Evolutionary conservation across 2,329 filamentous ascomycete species (phyloP).

Genomic region (Alternaria tenuissima): DNA sequence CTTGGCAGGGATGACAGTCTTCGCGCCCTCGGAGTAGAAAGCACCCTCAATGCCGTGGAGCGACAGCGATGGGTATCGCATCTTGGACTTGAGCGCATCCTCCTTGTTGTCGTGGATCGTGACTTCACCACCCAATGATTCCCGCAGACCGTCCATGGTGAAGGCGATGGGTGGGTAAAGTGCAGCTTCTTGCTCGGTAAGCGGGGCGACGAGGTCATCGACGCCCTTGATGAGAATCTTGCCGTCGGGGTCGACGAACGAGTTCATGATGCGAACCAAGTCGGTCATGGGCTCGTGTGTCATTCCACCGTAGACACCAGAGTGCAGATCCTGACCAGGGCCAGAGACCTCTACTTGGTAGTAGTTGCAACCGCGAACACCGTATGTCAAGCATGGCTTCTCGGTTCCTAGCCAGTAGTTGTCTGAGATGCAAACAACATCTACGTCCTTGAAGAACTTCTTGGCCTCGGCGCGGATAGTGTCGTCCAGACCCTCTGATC

Average conservation of each 20-base stretch:
- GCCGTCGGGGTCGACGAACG: slow-evolving; percentile 86
- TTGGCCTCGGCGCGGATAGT: slow-evolving; percentile 91
- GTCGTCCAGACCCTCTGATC: slow-evolving; percentile 94
- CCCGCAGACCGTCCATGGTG: slow-evolving; percentile 94
- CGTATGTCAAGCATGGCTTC: slow-evolving; percentile 97
- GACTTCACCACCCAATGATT: slow-evolving; percentile 88
- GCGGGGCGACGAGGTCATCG: slow-evolving; percentile 87
- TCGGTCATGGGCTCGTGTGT: slow-evolving; percentile 99
- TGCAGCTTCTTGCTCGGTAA: slow-evolving; percentile 84
- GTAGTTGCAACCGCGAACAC: slow-evolving; percentile 97
- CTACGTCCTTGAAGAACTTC: slow-evolving; percentile 92
- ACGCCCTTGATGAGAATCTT: slow-evolving; percentile 96
- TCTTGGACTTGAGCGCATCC: slow-evolving; percentile 90
- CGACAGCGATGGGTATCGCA: slow-evolving; percentile 93
- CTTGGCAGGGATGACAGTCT: slow-evolving; percentile 98
- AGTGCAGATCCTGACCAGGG: slow-evolving; percentile 92
- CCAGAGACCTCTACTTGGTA: slow-evolving; percentile 92
- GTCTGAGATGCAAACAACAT: slow-evolving; percentile 97
- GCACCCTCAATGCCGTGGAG: slow-evolving; percentile 95
- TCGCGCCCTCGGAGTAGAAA: slow-evolving; percentile 90
- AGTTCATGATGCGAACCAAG: slow-evolving; percentile 80
- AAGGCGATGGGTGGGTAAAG: slow-evolving; percentile 93
- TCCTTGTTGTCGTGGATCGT: slow-evolving; percentile 90
- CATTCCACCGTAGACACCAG: slow-evolving; percentile 94
- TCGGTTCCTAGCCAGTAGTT: slow-evolving; percentile 99